Percentiles rank a stretch among this genome's conserved stretches.
phyloP scores from a whole-genome alignment of 2,329 filamentous ascomycete species.

The Alternaria angustiovoidea region DNA sequence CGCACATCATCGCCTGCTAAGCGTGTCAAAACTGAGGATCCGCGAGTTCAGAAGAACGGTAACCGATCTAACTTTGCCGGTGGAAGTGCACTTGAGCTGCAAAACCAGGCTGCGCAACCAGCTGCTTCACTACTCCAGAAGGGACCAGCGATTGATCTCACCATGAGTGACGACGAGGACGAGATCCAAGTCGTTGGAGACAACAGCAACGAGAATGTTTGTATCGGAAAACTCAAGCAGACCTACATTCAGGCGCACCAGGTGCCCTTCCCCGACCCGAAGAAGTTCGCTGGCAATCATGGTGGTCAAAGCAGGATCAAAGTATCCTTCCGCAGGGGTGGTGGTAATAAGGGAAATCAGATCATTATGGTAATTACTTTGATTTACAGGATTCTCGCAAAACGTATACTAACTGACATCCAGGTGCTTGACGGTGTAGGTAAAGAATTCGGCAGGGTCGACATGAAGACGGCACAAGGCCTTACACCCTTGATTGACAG shows the following conservation, averaged over 20 bases:
- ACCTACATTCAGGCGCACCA: constrained; percentile 71
- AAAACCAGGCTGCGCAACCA: constrained; percentile 39
- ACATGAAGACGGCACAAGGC: constrained; percentile 70
- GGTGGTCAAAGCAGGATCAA: constrained; percentile 73
- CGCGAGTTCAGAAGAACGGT: constrained; percentile 25
- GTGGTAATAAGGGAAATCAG: constrained; percentile 62
- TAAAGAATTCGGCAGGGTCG: constrained; percentile 78
- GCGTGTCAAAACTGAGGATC: constrained; percentile 40
- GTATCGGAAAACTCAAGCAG: constrained; percentile 78
- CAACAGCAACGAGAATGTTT: constrained; percentile 74
- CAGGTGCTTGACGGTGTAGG: constrained; percentile 72
- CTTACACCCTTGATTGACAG: constrained; percentile 76
- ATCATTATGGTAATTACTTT: constrained; percentile 67
- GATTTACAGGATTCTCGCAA: background rate
- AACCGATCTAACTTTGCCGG: constrained; percentile 24
- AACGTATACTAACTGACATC: background rate
- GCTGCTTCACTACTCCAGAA: constrained; percentile 9
- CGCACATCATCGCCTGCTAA: constrained; percentile 64
- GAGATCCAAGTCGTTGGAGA: constrained; percentile 67
- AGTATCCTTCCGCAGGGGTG: constrained; percentile 70
- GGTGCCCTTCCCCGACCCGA: constrained; percentile 74
- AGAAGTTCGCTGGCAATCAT: constrained; percentile 65
- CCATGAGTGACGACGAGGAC: constrained; percentile 67
- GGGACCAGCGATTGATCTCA: constrained; percentile 41
- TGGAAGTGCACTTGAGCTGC: constrained; percentile 54